Conservation (phyloP, 768 basidiomycete genomes). For the Nevesoporus exiguus region DNA sequence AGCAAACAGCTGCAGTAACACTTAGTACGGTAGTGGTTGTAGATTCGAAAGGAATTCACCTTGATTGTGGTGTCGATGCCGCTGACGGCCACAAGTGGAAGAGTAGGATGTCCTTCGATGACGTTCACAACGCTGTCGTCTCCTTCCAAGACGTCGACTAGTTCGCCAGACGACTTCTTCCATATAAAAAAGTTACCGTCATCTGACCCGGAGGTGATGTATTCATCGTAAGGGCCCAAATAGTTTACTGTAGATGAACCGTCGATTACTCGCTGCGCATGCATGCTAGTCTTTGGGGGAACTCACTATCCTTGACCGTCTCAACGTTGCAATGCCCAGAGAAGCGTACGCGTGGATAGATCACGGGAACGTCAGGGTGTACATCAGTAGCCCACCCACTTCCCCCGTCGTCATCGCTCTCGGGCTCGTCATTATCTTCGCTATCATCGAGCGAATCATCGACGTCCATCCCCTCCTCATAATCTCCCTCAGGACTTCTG, state of each 20-base stretch:
- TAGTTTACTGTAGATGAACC: slow-evolving; percentile 64
- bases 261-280: background rate
- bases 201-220: slow-evolving; percentile 79
- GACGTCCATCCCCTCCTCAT: slow-evolving; percentile 28
- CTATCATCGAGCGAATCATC: slow-evolving; percentile 29
- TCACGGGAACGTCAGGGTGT: slow-evolving; percentile 42
- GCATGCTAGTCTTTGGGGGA: background rate
- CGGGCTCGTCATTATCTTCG: slow-evolving; percentile 29
- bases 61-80: slow-evolving; percentile 87
- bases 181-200: slow-evolving; percentile 88
- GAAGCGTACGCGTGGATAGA: slow-evolving; percentile 63
- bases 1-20: slow-evolving; percentile 54
- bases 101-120: slow-evolving; percentile 74
- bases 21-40: background rate
- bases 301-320: slow-evolving; percentile 84
- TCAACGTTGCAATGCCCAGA: slow-evolving; percentile 72
- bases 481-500: slow-evolving; percentile 14
- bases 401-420: slow-evolving; percentile 33
- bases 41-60: slow-evolving; percentile 37
- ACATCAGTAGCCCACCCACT: slow-evolving; percentile 19
- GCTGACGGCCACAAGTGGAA: slow-evolving; percentile 81
- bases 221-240: slow-evolving; percentile 74
- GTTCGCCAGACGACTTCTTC: slow-evolving; percentile 60
- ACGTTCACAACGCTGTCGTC: slow-evolving; percentile 82
- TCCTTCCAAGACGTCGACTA: slow-evolving; percentile 81